Evolutionary conservation across 2,329 filamentous ascomycete species (phyloP).

Genomic region (Coniochaeta ligniaria): DNA sequence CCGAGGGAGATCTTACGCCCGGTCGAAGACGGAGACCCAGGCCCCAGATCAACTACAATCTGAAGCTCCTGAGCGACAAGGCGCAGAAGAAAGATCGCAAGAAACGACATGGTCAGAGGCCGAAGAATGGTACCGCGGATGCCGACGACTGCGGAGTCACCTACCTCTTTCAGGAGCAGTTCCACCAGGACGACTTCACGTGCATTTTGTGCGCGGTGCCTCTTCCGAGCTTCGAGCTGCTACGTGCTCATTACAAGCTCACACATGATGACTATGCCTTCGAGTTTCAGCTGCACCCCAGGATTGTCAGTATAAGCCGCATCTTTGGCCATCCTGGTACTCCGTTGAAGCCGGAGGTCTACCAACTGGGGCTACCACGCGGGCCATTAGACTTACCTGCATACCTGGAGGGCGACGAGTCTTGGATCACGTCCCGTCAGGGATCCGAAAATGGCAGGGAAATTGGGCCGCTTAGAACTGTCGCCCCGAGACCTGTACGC

Average conservation of each 20-base stretch:
- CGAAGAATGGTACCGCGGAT: slow-evolving; percentile 2
- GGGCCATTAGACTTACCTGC: slow-evolving; percentile 38
- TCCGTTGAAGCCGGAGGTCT: slow-evolving; percentile 22
- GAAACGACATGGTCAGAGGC: slow-evolving; percentile 27
- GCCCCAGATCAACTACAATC: slow-evolving; percentile 47
- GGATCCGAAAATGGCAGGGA: slow-evolving; percentile 26
- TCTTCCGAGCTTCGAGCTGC: slow-evolving; percentile 38
- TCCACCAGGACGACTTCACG: slow-evolving; percentile 39
- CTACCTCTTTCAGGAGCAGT: slow-evolving; percentile 37
- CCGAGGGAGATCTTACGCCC: slow-evolving; percentile 41
- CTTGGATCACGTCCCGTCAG: slow-evolving; percentile 35
- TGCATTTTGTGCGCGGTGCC: slow-evolving; percentile 44
- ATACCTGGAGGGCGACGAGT: slow-evolving; percentile 35
- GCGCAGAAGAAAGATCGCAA: slow-evolving; percentile 43
- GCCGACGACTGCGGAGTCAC: slow-evolving; percentile 34
- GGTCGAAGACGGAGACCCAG: slow-evolving; percentile 43
- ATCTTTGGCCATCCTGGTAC: slow-evolving; percentile 1
- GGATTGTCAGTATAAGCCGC: slow-evolving; percentile 7
- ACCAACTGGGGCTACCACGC: slow-evolving; percentile 33
- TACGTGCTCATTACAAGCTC: slow-evolving; percentile 39
- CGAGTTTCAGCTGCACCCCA: slow-evolving; percentile 29
- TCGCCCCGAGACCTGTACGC: slow-evolving; percentile 2
- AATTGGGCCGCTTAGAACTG: slow-evolving; percentile 8
- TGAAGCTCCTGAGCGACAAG: slow-evolving; percentile 51
- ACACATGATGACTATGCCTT: slow-evolving; percentile 37